These are phyloP conservation scores for Aspergillus chevalieri DNA, from an alignment of 2,329 filamentous ascomycete species.

Conservation along the genomic window DNA sequence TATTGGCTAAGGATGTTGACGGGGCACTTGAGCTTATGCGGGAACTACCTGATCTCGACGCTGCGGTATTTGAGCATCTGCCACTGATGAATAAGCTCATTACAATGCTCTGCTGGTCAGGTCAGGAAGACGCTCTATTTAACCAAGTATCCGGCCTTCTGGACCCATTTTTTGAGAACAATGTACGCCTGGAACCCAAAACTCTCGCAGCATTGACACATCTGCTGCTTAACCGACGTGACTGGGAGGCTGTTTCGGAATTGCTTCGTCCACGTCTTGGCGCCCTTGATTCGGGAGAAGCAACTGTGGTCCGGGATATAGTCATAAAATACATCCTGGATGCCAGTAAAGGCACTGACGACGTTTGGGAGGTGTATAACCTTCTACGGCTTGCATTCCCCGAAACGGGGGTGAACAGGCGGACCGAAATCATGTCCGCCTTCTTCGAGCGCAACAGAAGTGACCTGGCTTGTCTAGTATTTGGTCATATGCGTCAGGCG, in stretches of 20 bases:
- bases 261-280: conserved; percentile 63
- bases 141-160: conserved; percentile 67
- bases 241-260: conserved; percentile 73
- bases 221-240: conserved; percentile 67
- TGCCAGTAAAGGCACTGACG: conserved; percentile 52
- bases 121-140: conserved; percentile 54
- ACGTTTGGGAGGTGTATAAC: conserved; percentile 56
- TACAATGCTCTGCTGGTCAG: conserved; percentile 56
- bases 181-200: conserved; percentile 63
- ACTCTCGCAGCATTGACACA: conserved; percentile 70
- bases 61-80: conserved; percentile 54
- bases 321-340: conserved; percentile 66
- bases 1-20: conserved; percentile 66
- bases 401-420: conserved; percentile 58
- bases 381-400: conserved; percentile 54
- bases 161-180: conserved; percentile 64
- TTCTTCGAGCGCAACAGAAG: conserved; percentile 73
- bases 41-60: conserved; percentile 45
- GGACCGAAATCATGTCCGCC: conserved; percentile 68
- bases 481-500: conserved; percentile 88
- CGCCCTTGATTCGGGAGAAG: conserved; percentile 48
- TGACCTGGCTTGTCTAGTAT: conserved; percentile 80
- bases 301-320: conserved; percentile 58
- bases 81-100: conserved; percentile 66
- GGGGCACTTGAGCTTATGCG: conserved; percentile 54